phyloP scores from a whole-genome alignment of 257 asterid genomes.

The Dorcoceras hygrometricum region DNA sequence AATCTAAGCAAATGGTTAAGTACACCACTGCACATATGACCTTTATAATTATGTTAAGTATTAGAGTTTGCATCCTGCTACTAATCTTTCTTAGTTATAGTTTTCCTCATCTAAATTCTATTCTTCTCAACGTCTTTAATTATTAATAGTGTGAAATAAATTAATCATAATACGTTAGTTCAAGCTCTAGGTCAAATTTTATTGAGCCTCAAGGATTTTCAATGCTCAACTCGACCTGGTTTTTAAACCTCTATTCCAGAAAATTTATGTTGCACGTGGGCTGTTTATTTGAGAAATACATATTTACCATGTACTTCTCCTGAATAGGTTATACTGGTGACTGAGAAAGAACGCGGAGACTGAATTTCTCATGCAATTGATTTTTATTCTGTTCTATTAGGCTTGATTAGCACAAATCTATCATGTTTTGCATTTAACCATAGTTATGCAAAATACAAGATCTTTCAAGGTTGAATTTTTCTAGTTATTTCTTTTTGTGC shows the following conservation, averaged over 20 bases:
- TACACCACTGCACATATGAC: neutral
- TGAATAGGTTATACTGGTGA: neutral
- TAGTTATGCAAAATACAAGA: conserved; percentile 15
- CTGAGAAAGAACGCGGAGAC: neutral
- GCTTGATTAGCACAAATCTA: conserved; percentile 1
- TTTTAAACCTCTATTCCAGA: neutral
- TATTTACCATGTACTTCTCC: conserved; percentile 18
- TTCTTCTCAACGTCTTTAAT: conserved; percentile 9
- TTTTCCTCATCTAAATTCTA: conserved; percentile 11
- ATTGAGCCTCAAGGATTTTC: no score
- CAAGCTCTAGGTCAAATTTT: no score
- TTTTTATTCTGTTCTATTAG: conserved; percentile 5
- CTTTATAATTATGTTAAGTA: conserved; percentile 6
- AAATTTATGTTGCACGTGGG: neutral
- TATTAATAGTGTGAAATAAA: no score
- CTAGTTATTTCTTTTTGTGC: conserved; percentile 41
- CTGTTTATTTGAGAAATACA: conserved; percentile 9
- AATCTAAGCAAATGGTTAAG: conserved; percentile 8
- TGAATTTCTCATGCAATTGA: neutral
- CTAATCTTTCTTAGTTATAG: neutral
- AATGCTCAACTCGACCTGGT: neutral
- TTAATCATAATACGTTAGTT: no score
- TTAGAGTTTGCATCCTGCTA: neutral
- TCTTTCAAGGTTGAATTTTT: conserved; percentile 22
- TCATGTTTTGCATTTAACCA: conserved; percentile 15